Conservation (phyloP, 2,329 filamentous ascomycete genomes). For the Ceratocystis lukuohia region DNA sequence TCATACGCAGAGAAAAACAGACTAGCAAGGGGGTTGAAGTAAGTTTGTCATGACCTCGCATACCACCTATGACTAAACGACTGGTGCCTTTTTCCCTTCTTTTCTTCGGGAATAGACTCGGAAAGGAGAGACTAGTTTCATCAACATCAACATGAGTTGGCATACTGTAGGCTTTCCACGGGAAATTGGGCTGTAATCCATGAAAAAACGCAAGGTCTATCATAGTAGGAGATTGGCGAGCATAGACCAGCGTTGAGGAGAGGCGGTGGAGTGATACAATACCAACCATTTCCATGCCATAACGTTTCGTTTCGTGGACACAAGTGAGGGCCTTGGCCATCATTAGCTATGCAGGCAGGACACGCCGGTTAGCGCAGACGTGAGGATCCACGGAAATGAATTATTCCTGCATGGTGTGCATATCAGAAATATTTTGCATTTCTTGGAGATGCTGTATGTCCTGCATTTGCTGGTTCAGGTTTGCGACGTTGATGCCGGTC, state of each 20-base stretch:
- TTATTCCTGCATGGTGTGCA: conserved; percentile 19
- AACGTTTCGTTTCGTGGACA: background rate
- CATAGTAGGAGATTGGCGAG: background rate
- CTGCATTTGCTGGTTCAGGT: conserved; percentile 14
- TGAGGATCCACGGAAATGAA: background rate
- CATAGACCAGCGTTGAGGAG: background rate
- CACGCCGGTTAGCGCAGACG: background rate
- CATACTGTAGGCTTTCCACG: background rate
- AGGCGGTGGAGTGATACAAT: background rate
- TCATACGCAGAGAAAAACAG: background rate
- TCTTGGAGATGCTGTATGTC: conserved; percentile 17
- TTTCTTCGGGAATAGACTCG: background rate
- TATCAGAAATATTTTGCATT: conserved; percentile 16
- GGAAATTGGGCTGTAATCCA: background rate
- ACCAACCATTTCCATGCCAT: background rate
- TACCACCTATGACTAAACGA: background rate
- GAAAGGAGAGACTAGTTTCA: background rate
- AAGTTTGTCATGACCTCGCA: background rate
- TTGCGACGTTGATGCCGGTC: conserved; percentile 18
- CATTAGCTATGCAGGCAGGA: background rate
- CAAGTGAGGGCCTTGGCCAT: conserved; percentile 4
- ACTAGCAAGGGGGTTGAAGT: background rate
- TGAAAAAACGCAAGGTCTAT: background rate
- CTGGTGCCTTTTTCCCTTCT: background rate
- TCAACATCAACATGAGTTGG: conserved; percentile 3